Evolutionary conservation across 1,139 yeast genomes (phyloP).

Genomic region (Yamadazyma triangularis): DNA sequence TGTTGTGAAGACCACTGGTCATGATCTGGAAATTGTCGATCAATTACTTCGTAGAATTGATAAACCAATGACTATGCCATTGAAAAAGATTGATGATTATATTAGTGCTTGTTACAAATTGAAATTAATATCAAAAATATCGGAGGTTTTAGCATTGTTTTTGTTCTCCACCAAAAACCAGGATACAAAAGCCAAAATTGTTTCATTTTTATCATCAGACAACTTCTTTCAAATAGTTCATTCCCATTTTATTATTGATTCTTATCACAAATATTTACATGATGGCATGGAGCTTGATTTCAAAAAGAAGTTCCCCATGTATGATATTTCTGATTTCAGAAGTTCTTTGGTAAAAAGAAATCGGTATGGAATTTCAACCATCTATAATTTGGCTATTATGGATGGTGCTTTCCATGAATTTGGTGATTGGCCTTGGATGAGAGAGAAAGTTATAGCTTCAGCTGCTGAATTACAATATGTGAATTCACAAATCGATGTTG

Average conservation of each 20-base stretch:
- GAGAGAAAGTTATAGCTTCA: constrained; percentile 53
- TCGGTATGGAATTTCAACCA: constrained; percentile 48
- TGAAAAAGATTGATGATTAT: constrained; percentile 16
- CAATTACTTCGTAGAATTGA: constrained; percentile 42
- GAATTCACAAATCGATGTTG: constrained; percentile 63
- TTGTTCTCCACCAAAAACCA: constrained; percentile 55
- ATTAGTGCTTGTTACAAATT: constrained; percentile 52
- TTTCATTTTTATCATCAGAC: constrained; percentile 36
- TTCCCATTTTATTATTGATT: constrained; percentile 24
- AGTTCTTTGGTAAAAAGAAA: constrained; percentile 46
- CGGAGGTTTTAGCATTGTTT: constrained; percentile 71
- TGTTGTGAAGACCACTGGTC: constrained; percentile 45
- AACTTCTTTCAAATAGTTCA: constrained; percentile 29
- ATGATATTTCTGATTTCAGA: constrained; percentile 49
- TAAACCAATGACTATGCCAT: constrained; percentile 15
- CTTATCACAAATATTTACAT: constrained; percentile 41
- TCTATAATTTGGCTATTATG: constrained; percentile 61
- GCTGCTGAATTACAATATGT: constrained; percentile 63
- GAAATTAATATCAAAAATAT: constrained; percentile 59
- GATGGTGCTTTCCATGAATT: constrained; percentile 47
- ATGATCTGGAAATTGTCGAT: constrained; percentile 48
- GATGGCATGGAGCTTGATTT: constrained; percentile 27
- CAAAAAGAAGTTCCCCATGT: constrained; percentile 42
- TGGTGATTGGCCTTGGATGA: constrained; percentile 44
- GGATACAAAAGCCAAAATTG: constrained; percentile 36